These are phyloP conservation scores for Amanita subjunquillea DNA, from an alignment of 768 basidiomycete species.

Conservation along the genomic window DNA sequence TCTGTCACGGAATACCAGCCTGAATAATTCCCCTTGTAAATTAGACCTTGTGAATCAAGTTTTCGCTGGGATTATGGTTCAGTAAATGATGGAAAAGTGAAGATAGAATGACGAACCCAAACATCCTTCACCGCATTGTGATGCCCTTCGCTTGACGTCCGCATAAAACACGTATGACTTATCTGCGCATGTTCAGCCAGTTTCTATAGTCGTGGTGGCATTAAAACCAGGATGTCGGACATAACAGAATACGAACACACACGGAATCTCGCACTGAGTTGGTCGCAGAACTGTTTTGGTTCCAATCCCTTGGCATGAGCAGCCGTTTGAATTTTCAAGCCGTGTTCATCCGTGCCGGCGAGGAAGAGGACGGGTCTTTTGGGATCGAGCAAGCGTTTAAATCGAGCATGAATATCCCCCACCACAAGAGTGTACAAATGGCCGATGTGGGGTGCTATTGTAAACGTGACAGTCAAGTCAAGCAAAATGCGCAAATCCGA, in stretches of 20 bases:
- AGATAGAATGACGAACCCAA: constrained; percentile 53
- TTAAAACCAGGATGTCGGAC: neutral
- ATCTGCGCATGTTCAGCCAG: constrained; percentile 55
- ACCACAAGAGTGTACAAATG: constrained; percentile 78
- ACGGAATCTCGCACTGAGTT: constrained; percentile 59
- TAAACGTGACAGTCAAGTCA: neutral
- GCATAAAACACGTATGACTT: constrained; percentile 64
- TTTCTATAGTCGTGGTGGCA: constrained; percentile 28
- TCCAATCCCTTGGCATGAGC: constrained; percentile 44
- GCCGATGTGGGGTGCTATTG: constrained; percentile 69
- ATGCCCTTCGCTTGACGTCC: constrained; percentile 66
- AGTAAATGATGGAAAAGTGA: neutral
- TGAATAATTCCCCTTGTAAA: constrained; percentile 76
- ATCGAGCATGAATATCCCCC: constrained; percentile 74
- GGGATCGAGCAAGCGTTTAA: constrained; percentile 46
- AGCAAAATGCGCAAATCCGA: neutral
- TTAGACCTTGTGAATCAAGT: constrained; percentile 51
- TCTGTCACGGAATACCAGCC: constrained; percentile 93
- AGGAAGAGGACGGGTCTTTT: constrained; percentile 47
- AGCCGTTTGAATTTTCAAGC: constrained; percentile 84
- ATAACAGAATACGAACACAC: constrained; percentile 32
- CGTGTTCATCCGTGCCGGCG: constrained; percentile 88
- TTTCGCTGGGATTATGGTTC: constrained; percentile 25
- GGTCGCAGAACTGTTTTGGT: constrained; percentile 62
- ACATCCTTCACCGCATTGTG: constrained; percentile 57